Base-by-base conservation (phyloP, 2,329 filamentous ascomycete species). In the Sclerotiophoma versabilis region DNA sequence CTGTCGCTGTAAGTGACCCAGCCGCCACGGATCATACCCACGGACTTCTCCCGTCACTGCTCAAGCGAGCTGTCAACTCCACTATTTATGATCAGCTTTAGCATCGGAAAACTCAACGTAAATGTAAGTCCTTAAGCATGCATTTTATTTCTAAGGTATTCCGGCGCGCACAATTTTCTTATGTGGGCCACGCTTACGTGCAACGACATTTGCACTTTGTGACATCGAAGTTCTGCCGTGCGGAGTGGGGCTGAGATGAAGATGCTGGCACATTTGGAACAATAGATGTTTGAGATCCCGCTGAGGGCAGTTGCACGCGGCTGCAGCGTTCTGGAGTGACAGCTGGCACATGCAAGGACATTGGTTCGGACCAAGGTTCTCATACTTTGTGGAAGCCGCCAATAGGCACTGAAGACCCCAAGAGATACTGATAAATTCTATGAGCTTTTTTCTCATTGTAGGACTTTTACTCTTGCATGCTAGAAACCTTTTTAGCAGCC, bases 171-270 rank as follows among this genome's bases (percentile, higher is more conserved):
- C 30, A 44, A 14, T 11, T 26, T 26, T 27, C 10, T 20, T 17
- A 37, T 25, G 44, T n/a, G 7, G 44, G 46, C 46, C 29, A 47
- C 33, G 44, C 44, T 25, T 47, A 39, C 30, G 20, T 38, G 26
- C 26, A 42, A 20, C 25, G 15, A 4, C 38, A n/a, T 38, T 26
- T 19, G 34, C 44, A 38, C n/a, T n/a, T 20, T 29, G 12, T 33
- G 14, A 8, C 1, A 23, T 22, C n/a, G n/a, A 26, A 49, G 27
- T 39, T 49, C 36, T 49, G 45, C 45, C 10, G 45, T 49, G 33
- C n/a, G n/a, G n/a, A 15, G 45, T 49, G 45, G 45, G 45, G 9
- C 44, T 26, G 10, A 25, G n/a, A n/a, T 15, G 22, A 19, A 36
- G 20, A 46, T n/a, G 32, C n/a, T 46, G 43, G 43, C 23, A 33